phyloP scores from a whole-genome alignment of 257 asterid genomes.

The Lavandula angustifolia region DNA sequence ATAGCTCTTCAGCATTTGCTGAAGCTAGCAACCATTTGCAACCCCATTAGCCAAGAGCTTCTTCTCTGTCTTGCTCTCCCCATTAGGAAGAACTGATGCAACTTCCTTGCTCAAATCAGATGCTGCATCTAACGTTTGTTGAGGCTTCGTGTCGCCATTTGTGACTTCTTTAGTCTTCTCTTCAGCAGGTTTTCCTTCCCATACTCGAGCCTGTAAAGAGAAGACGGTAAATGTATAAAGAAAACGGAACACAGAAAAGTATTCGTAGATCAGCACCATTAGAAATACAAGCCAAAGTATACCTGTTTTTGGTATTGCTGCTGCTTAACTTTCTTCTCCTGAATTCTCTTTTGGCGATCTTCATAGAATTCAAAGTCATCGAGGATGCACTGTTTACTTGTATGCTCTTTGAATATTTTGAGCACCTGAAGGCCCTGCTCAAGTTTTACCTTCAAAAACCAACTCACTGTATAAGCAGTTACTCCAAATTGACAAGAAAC shows the following conservation, averaged over 20 bases:
- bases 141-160: constrained; percentile 33
- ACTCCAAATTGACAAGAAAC: too few species aligned
- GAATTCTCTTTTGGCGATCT: constrained; percentile 64
- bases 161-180: constrained; percentile 32
- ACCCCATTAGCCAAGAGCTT: constrained; percentile 37
- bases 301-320: constrained; percentile 54
- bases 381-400: constrained; percentile 55
- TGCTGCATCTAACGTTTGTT: constrained; percentile 33
- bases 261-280: background rate
- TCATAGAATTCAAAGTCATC: constrained; percentile 77
- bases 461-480: background rate
- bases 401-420: constrained; percentile 59
- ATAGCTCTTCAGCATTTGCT: constrained; percentile 19
- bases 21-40: constrained; percentile 48
- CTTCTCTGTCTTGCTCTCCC: constrained; percentile 36
- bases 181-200: constrained; percentile 52
- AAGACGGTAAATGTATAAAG: background rate
- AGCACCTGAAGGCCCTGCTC: constrained; percentile 67
- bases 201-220: constrained; percentile 36
- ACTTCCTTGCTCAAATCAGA: constrained; percentile 5
- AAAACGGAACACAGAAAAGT: background rate
- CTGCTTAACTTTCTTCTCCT: constrained; percentile 56
- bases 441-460: constrained; percentile 46
- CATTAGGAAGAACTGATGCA: constrained; percentile 11
- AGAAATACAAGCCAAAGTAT: background rate